Conservation (phyloP, 768 basidiomycete genomes). For the Boletus sensibilis region DNA sequence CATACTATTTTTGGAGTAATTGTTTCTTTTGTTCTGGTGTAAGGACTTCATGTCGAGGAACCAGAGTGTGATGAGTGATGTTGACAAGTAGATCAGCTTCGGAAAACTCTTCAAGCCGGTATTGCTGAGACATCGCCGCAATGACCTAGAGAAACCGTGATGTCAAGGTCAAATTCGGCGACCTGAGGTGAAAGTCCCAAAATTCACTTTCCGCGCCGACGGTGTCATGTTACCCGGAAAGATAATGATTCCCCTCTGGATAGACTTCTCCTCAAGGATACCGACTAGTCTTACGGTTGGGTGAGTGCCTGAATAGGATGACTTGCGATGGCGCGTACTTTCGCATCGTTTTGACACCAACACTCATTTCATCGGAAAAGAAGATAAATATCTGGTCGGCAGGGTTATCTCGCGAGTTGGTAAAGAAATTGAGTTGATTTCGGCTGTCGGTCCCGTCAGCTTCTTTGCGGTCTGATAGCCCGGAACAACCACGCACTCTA, state of each 20-base stretch:
- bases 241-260: constrained; percentile 89
- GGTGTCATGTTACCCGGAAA: constrained; percentile 97
- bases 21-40: constrained; percentile 81
- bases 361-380: constrained; percentile 94
- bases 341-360: constrained; percentile 97
- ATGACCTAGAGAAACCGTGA: constrained; percentile 63
- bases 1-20: constrained; percentile 91
- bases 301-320: constrained; percentile 10
- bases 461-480: constrained; percentile 1
- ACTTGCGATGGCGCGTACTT: constrained; percentile 57
- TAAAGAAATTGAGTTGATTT: constrained; percentile 86
- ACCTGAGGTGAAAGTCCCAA: not conserved
- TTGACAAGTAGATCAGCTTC: constrained; percentile 96
- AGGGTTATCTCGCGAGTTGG: constrained; percentile 63
- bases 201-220: constrained; percentile 84
- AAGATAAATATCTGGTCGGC: constrained; percentile 88
- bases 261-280: constrained; percentile 89
- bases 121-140: constrained; percentile 82
- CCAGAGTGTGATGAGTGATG: constrained; percentile 93
- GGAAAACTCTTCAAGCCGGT: constrained; percentile 92
- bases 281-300: constrained; percentile 63
- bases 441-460: constrained; percentile 53
- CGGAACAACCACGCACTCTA: constrained; percentile 67
- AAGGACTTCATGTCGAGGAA: constrained; percentile 90
- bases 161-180: not conserved